Evolutionary conservation across 2,329 filamentous ascomycete species (phyloP).

Genomic region (Ceratocystis papillata): DNA sequence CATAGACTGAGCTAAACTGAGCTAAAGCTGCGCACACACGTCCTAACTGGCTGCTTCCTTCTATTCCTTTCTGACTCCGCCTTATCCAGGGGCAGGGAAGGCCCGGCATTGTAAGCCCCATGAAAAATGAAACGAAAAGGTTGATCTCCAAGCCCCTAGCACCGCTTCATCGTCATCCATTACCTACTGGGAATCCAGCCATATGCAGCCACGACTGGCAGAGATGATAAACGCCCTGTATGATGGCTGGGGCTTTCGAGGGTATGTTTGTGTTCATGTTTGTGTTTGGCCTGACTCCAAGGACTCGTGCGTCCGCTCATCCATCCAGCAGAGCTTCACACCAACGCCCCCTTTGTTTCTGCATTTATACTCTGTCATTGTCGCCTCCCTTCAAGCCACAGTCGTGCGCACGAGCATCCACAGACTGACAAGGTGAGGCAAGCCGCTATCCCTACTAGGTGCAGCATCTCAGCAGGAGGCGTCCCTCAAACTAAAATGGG

Average conservation of each 20-base stretch:
- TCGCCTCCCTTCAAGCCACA: neutral
- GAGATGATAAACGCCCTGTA: no score
- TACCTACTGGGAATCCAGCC: no score
- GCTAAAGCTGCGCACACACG: neutral
- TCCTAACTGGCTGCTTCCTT: neutral
- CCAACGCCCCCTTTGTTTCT: neutral
- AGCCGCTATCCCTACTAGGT: neutral
- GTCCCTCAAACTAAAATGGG: neutral
- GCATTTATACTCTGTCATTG: neutral
- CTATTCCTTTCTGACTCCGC: neutral
- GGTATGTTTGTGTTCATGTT: no score
- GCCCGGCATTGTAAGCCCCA: neutral
- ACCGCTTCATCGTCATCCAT: neutral
- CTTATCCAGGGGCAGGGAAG: neutral
- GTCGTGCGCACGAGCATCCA: neutral
- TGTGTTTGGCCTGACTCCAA: neutral
- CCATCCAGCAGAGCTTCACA: neutral
- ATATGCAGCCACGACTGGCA: no score
- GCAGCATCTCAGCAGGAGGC: no score
- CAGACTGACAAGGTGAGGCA: neutral
- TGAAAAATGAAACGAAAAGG: conserved; percentile 5
- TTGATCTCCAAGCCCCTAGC: conserved; percentile 3
- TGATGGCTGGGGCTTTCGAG: no score
- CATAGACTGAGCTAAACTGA: neutral
- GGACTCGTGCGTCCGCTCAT: neutral